Evolutionary conservation across 371 early-diverging fungal genomes (phyloP).

Genomic region (Nosema muscidifuracis): DNA sequence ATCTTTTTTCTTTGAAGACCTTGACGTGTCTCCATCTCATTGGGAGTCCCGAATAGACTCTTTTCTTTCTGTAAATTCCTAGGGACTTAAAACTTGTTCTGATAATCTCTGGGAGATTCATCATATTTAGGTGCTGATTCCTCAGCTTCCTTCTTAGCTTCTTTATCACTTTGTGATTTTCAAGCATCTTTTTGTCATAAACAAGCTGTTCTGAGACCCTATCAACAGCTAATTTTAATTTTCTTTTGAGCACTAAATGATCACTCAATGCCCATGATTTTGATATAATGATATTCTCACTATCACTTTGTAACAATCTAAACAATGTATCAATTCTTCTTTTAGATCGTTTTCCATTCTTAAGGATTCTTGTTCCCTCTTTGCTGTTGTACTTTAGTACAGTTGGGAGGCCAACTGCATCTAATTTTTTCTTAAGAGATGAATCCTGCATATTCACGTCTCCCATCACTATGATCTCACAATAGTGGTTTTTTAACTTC

Average conservation of each 20-base stretch:
- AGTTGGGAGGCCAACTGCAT: background rate
- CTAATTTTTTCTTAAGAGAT: background rate
- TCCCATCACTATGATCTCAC: background rate
- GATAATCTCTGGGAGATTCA: background rate
- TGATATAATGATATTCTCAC: background rate
- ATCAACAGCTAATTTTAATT: background rate
- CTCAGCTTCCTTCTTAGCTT: background rate
- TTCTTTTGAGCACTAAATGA: background rate
- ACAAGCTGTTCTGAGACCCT: background rate
- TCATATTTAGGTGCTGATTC: background rate
- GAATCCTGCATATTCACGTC: background rate
- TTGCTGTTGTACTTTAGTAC: background rate
- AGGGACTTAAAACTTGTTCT: background rate
- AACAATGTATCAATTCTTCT: background rate
- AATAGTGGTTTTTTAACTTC: background rate
- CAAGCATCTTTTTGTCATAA: background rate
- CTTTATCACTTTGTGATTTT: background rate
- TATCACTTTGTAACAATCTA: background rate
- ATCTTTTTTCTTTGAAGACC: background rate
- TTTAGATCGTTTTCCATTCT: background rate
- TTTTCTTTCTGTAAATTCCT: background rate
- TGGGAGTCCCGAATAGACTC: background rate
- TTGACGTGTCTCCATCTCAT: background rate
- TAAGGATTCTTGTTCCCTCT: background rate
- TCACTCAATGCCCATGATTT: background rate